phyloP scores from a whole-genome alignment of 371 early-diverging fungal genomes.

The Mortierella sp. region DNA sequence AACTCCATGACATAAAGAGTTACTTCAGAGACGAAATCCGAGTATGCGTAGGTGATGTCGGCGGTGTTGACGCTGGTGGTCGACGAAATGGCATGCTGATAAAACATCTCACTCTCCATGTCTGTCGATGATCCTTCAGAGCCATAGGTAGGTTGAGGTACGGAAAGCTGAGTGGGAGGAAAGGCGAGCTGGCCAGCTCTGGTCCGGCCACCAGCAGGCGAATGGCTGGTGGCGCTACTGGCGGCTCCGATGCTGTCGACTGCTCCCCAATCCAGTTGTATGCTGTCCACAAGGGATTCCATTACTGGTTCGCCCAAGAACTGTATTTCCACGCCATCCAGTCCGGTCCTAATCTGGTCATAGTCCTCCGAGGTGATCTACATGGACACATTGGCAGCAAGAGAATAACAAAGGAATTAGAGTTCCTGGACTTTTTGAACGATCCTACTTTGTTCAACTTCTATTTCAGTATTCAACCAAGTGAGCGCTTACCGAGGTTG shows the following conservation, averaged over 20 bases:
- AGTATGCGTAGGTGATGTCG: constrained; percentile 25
- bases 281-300: constrained; percentile 27
- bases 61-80: constrained; percentile 8
- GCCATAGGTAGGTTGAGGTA: constrained; percentile 5
- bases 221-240: not conserved
- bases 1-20: constrained; percentile 33
- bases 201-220: constrained; percentile 10
- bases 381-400: not conserved
- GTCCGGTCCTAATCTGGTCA: constrained; percentile 49
- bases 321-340: constrained; percentile 53
- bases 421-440: not conserved
- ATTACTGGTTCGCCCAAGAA: constrained; percentile 47
- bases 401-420: not conserved
- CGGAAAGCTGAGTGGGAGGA: constrained; percentile 36
- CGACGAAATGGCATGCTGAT: constrained; percentile 19
- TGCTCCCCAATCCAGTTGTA: constrained; percentile 21
- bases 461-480: not conserved
- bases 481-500: constrained; percentile 31
- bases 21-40: constrained; percentile 39
- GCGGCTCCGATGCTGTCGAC: not conserved
- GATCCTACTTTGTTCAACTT: not conserved
- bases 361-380: constrained; percentile 58
- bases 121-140: constrained; percentile 18
- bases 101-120: constrained; percentile 23
- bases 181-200: constrained; percentile 41